Evolutionary conservation across 108 stramenopile species (phyloP).

Genomic region (Aurantiochytrium sp.): DNA sequence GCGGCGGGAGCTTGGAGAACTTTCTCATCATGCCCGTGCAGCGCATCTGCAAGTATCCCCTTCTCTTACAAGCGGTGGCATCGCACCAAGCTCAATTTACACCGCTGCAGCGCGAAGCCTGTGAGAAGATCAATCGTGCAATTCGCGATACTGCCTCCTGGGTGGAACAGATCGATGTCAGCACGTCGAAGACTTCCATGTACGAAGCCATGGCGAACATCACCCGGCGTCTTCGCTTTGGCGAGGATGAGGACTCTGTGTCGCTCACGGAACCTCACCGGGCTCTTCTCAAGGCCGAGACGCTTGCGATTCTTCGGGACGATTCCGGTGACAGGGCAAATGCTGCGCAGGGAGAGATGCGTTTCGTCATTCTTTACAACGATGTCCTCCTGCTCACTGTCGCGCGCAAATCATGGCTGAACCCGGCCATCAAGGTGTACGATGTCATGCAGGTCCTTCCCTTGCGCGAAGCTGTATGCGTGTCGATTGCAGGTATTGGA

Average conservation of each 20-base stretch:
- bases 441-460: neutral
- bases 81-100: neutral
- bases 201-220: neutral
- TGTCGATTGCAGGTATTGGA: too few relatives aligned
- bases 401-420: conserved; percentile 4
- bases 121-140: neutral
- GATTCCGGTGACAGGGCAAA: neutral
- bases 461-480: neutral
- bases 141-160: neutral
- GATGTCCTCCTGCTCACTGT: neutral
- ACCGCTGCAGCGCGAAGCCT: neutral
- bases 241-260: neutral
- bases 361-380: neutral
- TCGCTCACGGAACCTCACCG: neutral
- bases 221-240: neutral
- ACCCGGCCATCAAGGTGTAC: neutral
- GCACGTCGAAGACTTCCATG: neutral
- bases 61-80: neutral
- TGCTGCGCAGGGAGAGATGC: neutral
- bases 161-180: neutral
- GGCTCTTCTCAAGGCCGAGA: neutral
- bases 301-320: neutral
- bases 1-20: neutral
- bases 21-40: conserved; percentile 5
- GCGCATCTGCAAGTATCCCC: neutral